phyloP scores from a whole-genome alignment of 2,329 filamentous ascomycete species.

The Phaeosphaeria sp. region DNA sequence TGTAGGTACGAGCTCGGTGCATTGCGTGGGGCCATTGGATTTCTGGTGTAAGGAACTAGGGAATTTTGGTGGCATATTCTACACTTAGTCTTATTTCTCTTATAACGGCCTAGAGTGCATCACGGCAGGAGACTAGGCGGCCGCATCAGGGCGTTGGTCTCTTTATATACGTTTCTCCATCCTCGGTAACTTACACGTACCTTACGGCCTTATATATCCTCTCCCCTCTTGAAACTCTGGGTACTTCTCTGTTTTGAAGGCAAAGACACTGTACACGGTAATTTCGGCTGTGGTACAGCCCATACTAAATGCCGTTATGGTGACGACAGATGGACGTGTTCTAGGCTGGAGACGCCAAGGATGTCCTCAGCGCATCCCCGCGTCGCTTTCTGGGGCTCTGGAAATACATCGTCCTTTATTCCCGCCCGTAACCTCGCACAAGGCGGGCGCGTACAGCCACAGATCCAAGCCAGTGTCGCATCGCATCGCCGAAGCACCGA shows the following conservation, averaged over 20 bases:
- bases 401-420: constrained; percentile 35
- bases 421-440: constrained; percentile 29
- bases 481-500: constrained; percentile 1
- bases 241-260: too few relatives aligned
- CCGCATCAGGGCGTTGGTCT: background rate
- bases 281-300: background rate
- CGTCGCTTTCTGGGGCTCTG: constrained; percentile 21
- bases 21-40: background rate
- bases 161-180: background rate
- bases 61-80: background rate
- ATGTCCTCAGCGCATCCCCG: constrained; percentile 17
- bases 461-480: constrained; percentile 10
- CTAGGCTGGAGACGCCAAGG: background rate
- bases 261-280: background rate
- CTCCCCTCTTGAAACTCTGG: background rate
- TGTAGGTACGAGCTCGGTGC: background rate
- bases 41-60: background rate
- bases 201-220: background rate
- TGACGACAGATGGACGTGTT: background rate
- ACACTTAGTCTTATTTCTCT: background rate
- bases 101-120: background rate
- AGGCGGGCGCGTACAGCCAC: constrained; percentile 27
- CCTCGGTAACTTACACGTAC: background rate
- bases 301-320: background rate
- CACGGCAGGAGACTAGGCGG: background rate